Conservation (phyloP, 2,329 filamentous ascomycete genomes). For the Tothia fuscella region DNA sequence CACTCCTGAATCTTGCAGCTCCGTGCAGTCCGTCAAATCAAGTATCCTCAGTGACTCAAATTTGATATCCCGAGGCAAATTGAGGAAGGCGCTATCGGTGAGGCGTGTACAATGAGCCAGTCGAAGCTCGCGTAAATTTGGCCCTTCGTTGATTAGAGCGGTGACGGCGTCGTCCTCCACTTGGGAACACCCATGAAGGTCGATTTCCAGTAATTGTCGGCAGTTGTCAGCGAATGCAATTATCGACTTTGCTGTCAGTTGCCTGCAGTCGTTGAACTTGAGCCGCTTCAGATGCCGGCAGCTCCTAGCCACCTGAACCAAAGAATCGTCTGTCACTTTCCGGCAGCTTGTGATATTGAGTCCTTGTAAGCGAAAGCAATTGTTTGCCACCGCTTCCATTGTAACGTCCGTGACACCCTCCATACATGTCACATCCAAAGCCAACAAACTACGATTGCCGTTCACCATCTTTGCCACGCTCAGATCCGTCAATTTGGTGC, state of each 20-base stretch:
- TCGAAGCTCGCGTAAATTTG: conserved; percentile 78
- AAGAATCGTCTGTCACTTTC: conserved; percentile 73
- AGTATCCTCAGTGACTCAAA: conserved; percentile 89
- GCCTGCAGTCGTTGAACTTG: conserved; percentile 86
- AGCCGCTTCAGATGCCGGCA: conserved; percentile 85
- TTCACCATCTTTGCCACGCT: conserved; percentile 70
- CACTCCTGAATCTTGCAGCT: conserved; percentile 75
- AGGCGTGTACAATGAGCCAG: conserved; percentile 76
- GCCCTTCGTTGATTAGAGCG: conserved; percentile 63
- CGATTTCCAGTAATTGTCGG: conserved; percentile 89
- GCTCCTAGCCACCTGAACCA: conserved; percentile 66
- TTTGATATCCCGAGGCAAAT: conserved; percentile 52
- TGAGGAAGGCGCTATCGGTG: conserved; percentile 77
- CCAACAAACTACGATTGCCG: conserved; percentile 69
- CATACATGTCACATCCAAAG: conserved; percentile 78
- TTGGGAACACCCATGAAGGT: conserved; percentile 72
- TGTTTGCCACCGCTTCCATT: conserved; percentile 62
- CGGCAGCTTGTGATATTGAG: conserved; percentile 83
- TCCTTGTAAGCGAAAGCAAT: conserved; percentile 78
- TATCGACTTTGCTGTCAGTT: conserved; percentile 72
- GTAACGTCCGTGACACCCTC: conserved; percentile 71
- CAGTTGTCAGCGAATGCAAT: conserved; percentile 79
- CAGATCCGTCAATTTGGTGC: conserved; percentile 69
- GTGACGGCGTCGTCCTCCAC: conserved; percentile 79
- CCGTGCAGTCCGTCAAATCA: conserved; percentile 78